phyloP scores from a whole-genome alignment of 495 filamentous ascomycete genomes.

The Elasticomyces elasticus region DNA sequence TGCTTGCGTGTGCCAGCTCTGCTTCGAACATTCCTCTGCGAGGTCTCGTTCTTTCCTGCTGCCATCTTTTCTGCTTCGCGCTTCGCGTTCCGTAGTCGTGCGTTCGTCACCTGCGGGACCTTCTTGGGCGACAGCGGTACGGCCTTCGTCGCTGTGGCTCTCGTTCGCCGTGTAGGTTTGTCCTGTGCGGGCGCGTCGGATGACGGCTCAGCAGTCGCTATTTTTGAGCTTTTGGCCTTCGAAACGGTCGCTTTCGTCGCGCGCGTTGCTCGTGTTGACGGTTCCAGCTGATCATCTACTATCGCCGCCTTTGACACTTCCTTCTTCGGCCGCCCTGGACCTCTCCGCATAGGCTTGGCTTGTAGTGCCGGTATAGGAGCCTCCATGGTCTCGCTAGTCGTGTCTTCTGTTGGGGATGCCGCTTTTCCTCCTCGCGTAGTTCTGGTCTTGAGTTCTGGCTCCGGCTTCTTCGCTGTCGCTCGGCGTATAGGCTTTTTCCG shows the following conservation, averaged over 20 bases:
- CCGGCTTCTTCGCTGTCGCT: conserved; percentile 9
- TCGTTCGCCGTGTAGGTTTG: conserved; percentile 3
- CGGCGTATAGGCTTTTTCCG: conserved; percentile 19
- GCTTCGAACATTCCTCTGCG: background rate
- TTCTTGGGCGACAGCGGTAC: conserved; percentile 21
- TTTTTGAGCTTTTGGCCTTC: background rate
- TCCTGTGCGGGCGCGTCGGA: background rate
- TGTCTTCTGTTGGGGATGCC: background rate
- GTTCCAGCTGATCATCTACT: background rate
- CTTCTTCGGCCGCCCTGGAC: background rate
- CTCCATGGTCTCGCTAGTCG: background rate
- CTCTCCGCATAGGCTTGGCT: background rate
- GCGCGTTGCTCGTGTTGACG: background rate
- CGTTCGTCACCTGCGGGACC: conserved; percentile 18
- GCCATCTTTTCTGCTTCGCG: background rate
- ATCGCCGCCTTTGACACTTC: background rate
- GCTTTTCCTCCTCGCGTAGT: conserved; percentile 2
- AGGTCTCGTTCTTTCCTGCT: background rate
- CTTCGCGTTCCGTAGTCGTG: background rate
- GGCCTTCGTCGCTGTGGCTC: conserved; percentile 8
- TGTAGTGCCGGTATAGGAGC: background rate
- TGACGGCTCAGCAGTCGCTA: background rate
- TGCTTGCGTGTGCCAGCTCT: conserved; percentile 3
- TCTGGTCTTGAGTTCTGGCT: conserved; percentile 5
- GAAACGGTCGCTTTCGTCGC: background rate